Evolutionary conservation across 331 rosid species (phyloP), one percentile per base, ranked within the genome.

Genomic region (Ulmus americana): DNA sequence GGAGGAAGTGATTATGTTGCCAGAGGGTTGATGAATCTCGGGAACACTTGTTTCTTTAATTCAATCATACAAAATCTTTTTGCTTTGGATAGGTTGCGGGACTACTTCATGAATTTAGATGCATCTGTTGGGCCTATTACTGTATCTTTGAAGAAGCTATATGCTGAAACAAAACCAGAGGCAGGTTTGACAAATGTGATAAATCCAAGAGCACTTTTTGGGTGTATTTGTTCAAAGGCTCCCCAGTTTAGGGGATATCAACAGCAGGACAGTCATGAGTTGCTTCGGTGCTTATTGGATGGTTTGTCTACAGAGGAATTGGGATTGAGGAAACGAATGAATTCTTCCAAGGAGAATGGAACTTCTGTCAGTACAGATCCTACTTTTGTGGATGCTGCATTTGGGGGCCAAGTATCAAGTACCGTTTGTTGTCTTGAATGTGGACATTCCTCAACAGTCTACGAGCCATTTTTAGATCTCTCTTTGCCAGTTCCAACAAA

Each of bases 241-340:
- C 95, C 98, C 56, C 98, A 89, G 52, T 94, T 89, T 73, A 84
- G 80, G 72, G 98, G 95, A 58, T 85, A 80, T 70, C 95, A 89
- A 62, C 98, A 94, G 79, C 98, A 94, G 67, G 98, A 94, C 70
- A 86, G 98, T 73, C 98, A 94, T 10, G 98, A 94, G 82, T 74
- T 87, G 76, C 95, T 94, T 55, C 83, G 81, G 59, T 88, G 83
- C 75, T 86, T 94, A 60, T 82, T 89, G 62, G 98, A 94, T 82
- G 97, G 84, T 61, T 71, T 89, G 76, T 69, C 85, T 70, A 65
- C 85, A 22, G 97, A 94, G 79, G 97, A 89, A 70, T 74, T 79
- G 72, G 72, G 89, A 61, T 63, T 59, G 45, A 86, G 71, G 80
- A 87, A 87, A 65, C 85, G 68, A 39, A 68, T 61, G 55, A 82